Evolutionary conservation across 768 basidiomycete genomes (phyloP).

Genomic region (Calocybe indica): DNA sequence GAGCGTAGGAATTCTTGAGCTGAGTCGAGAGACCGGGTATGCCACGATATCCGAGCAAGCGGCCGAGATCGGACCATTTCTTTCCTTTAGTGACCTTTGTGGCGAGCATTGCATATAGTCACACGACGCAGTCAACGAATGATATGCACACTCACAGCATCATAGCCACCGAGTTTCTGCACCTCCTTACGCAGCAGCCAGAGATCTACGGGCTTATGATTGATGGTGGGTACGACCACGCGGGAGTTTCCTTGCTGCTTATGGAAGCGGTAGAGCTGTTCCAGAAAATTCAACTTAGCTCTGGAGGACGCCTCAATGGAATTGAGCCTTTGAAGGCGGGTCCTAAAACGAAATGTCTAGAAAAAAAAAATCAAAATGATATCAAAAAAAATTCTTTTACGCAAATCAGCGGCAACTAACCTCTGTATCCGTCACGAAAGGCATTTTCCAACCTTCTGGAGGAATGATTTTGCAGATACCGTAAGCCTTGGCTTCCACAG

Average conservation of each 20-base stretch:
- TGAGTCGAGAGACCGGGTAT: constrained; percentile 80
- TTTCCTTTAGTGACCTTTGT: constrained; percentile 72
- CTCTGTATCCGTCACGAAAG: constrained; percentile 92
- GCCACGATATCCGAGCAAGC: constrained; percentile 75
- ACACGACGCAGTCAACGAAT: constrained; percentile 6
- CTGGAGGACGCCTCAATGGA: constrained; percentile 96
- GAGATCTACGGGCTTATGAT: constrained; percentile 87
- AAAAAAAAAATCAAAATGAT: constrained; percentile 8
- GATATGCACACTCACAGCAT: constrained; percentile 50
- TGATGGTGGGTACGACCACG: constrained; percentile 91
- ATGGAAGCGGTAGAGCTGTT: constrained; percentile 95
- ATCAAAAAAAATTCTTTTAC: too few species aligned
- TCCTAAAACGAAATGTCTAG: constrained; percentile 92
- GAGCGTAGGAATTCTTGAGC: constrained; percentile 84
- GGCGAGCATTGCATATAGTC: constrained; percentile 3
- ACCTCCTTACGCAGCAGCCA: constrained; percentile 94
- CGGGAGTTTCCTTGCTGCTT: constrained; percentile 90
- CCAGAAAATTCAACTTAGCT: constrained; percentile 95
- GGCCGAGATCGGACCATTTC: constrained; percentile 86
- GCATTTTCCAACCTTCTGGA: constrained; percentile 91
- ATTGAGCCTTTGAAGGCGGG: constrained; percentile 89
- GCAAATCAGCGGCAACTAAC: constrained; percentile 35
- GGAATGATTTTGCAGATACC: constrained; percentile 98
- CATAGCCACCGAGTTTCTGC: constrained; percentile 81
- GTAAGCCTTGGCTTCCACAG: constrained; percentile 60